These are phyloP conservation scores for Suillus bovinus DNA, from an alignment of 768 basidiomycete species.

Conservation along the genomic window DNA sequence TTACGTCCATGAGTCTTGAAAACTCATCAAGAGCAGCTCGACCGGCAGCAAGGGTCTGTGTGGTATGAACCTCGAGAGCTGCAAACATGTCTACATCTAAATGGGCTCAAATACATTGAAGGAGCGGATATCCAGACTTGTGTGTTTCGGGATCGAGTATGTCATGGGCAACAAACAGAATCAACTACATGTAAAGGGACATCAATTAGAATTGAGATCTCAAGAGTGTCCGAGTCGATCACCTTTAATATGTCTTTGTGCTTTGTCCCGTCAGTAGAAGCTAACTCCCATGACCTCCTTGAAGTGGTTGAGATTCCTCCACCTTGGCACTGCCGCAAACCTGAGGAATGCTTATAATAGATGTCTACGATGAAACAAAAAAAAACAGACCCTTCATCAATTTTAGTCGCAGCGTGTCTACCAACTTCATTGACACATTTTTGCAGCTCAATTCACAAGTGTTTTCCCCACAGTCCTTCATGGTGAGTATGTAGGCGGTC, in stretches of 20 bases:
- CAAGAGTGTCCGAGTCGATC: background rate
- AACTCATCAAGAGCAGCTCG: slow-evolving; percentile 19
- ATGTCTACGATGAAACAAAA: background rate
- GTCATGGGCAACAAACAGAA: slow-evolving; percentile 31
- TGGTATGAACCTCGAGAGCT: slow-evolving; percentile 34
- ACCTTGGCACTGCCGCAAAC: slow-evolving; percentile 29
- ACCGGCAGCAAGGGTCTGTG: slow-evolving; percentile 25
- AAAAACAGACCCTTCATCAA: background rate
- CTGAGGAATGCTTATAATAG: slow-evolving; percentile 8
- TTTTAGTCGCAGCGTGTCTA: background rate
- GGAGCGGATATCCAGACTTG: slow-evolving; percentile 25
- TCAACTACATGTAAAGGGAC: slow-evolving; percentile 20
- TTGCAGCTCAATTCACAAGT: slow-evolving; percentile 6
- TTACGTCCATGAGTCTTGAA: slow-evolving; percentile 24
- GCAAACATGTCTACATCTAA: slow-evolving; percentile 33
- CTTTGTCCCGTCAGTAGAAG: slow-evolving; percentile 20
- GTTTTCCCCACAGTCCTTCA: slow-evolving; percentile 13
- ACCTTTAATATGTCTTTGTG: slow-evolving; percentile 31
- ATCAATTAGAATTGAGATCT: background rate
- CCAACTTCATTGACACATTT: too few species aligned
- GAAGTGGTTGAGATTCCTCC: slow-evolving; percentile 28
- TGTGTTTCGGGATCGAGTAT: slow-evolving; percentile 17
- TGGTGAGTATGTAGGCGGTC: slow-evolving; percentile 8
- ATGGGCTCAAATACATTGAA: slow-evolving; percentile 32
- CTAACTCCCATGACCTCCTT: background rate